Evolutionary conservation across 768 basidiomycete species (phyloP).

Genomic region (Boletus reticuloceps): DNA sequence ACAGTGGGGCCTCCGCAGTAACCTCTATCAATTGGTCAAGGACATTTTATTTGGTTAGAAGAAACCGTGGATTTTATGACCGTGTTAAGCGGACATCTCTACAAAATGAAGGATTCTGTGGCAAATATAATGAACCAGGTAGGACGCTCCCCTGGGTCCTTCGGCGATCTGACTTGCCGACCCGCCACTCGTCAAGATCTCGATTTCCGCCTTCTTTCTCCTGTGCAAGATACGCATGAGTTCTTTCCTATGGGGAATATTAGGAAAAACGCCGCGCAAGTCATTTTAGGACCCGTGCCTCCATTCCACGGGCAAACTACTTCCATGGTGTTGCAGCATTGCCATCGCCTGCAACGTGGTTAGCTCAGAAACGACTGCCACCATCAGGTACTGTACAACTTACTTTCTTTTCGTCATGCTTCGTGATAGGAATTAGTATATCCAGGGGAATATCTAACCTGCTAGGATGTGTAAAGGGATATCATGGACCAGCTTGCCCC

Average conservation of each 20-base stretch:
- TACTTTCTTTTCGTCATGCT: slow-evolving; percentile 75
- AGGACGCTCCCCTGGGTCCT: slow-evolving; percentile 9
- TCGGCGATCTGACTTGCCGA: slow-evolving; percentile 1
- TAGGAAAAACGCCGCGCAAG: not conserved
- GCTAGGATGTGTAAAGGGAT: not conserved
- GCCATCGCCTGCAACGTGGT: slow-evolving; percentile 51
- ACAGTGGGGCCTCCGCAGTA: too few species aligned
- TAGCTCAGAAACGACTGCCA: not conserved
- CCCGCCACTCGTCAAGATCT: slow-evolving; percentile 45
- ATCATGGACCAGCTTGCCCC: slow-evolving; percentile 8
- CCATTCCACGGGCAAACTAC: slow-evolving; percentile 58
- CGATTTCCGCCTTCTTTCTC: slow-evolving; percentile 92
- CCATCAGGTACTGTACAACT: slow-evolving; percentile 1
- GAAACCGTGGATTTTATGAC: not conserved
- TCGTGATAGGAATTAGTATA: slow-evolving; percentile 63
- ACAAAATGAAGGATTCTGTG: slow-evolving; percentile 25
- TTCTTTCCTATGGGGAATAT: slow-evolving; percentile 57
- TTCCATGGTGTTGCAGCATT: slow-evolving; percentile 50
- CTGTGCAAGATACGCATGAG: slow-evolving; percentile 75
- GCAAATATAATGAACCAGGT: slow-evolving; percentile 27
- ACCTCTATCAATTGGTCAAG: too few species aligned
- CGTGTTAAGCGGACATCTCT: slow-evolving; percentile 22
- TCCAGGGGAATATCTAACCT: slow-evolving; percentile 64
- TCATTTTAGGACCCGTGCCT: slow-evolving; percentile 43
- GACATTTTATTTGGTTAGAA: too few species aligned